phyloP scores from a whole-genome alignment of 441 rosid species.

The Eutrema salsugineum region DNA sequence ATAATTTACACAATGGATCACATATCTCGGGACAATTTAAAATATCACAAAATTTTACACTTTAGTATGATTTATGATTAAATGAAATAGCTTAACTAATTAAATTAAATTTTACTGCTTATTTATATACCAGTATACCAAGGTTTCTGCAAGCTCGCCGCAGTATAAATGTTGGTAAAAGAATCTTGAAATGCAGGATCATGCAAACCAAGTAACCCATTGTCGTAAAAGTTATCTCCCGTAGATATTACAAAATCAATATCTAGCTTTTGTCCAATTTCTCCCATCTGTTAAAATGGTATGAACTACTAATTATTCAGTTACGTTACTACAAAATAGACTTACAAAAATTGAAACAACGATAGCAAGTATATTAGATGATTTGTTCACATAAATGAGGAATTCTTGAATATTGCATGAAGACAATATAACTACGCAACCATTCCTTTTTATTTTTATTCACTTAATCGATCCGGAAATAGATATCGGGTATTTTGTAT shows the following conservation, averaged over 20 bases:
- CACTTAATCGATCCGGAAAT: too few relatives aligned
- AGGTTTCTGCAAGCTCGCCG: conserved; percentile 57
- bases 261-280: conserved; percentile 44
- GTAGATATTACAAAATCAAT: conserved; percentile 65
- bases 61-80: not conserved
- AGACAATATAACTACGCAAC: too few relatives aligned
- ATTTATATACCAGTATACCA: conserved; percentile 48
- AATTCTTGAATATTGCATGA: not conserved
- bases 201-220: conserved; percentile 44
- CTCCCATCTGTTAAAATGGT: conserved; percentile 55
- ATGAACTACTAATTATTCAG: not conserved
- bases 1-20: not conserved
- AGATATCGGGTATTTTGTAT: too few relatives aligned
- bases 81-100: not conserved
- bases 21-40: not conserved
- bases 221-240: conserved; percentile 70
- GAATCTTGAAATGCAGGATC: conserved; percentile 58
- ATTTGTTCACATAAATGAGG: not conserved
- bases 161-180: conserved; percentile 49
- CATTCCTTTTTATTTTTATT: too few relatives aligned
- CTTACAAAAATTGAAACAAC: not conserved
- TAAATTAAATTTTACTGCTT: not conserved
- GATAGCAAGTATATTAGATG: not conserved
- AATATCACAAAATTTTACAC: not conserved
- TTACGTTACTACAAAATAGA: not conserved